Conservation (phyloP, 2,329 filamentous ascomycete species). For the Venturia effusa region DNA sequence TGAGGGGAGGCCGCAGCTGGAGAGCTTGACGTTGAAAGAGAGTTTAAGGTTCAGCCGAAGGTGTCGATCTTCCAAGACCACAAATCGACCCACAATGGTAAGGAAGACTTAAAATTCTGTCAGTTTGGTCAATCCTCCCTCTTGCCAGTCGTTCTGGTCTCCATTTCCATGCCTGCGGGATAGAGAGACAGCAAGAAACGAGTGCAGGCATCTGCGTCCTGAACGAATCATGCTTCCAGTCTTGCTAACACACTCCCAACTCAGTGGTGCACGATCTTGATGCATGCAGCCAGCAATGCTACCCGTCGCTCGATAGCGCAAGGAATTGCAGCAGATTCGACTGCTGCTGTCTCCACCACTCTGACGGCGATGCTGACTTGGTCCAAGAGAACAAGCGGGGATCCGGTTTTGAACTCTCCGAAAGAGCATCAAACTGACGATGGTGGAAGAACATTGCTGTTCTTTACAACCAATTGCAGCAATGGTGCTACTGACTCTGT, state of each 20-base stretch:
- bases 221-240: background rate
- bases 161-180: background rate
- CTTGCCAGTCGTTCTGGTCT: background rate
- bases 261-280: background rate
- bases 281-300: conserved; percentile 3
- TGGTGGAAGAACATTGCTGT: background rate
- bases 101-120: too few relatives aligned
- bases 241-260: background rate
- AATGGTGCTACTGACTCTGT: background rate
- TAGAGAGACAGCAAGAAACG: background rate
- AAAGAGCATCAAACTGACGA: background rate
- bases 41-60: background rate
- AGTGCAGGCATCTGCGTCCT: background rate
- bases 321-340: background rate
- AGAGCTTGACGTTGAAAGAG: background rate
- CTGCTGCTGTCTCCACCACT: background rate
- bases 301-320: background rate
- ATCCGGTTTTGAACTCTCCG: background rate
- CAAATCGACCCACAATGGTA: background rate
- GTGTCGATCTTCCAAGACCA: background rate
- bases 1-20: background rate
- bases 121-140: background rate
- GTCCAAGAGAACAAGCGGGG: background rate
- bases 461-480: background rate
- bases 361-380: background rate